Conservation (phyloP, 768 basidiomycete genomes). For the Coprinopsis sp. region DNA sequence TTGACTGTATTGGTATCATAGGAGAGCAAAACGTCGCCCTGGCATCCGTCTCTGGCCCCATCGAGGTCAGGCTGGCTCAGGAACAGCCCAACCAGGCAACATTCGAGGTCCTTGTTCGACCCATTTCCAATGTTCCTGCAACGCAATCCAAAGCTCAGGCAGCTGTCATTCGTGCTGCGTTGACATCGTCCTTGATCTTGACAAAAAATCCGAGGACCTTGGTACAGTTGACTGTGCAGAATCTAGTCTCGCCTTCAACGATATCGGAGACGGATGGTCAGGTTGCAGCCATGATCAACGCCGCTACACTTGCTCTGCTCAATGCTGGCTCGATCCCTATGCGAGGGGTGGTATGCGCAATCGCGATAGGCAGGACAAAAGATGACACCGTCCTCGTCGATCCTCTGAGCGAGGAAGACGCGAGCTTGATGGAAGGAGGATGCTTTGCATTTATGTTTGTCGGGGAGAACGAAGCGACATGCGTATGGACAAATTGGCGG, state of each 20-base stretch:
- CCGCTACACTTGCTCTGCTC: conserved; percentile 61
- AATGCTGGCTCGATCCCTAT: conserved; percentile 69
- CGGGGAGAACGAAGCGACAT: conserved; percentile 23
- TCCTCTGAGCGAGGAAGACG: conserved; percentile 45
- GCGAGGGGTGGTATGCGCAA: conserved; percentile 70
- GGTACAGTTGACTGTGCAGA: conserved; percentile 74
- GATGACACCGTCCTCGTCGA: conserved; percentile 42
- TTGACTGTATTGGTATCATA: conserved; percentile 16
- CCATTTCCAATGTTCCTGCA: conserved; percentile 63
- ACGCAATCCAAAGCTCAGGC: conserved; percentile 63
- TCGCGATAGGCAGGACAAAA: conserved; percentile 44
- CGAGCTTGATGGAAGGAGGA: conserved; percentile 39
- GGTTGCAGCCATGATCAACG: conserved; percentile 66
- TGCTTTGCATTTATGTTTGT: conserved; percentile 68
- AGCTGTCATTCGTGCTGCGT: conserved; percentile 46
- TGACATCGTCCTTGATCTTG: conserved; percentile 63
- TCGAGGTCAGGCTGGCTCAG: conserved; percentile 63
- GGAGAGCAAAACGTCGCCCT: conserved; percentile 40
- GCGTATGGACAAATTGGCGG: conserved; percentile 60
- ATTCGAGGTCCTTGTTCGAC: conserved; percentile 70
- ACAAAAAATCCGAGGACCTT: conserved; percentile 66
- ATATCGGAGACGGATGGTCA: conserved; percentile 36
- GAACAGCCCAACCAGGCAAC: conserved; percentile 72
- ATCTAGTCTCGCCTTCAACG: conserved; percentile 30
- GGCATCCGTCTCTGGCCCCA: conserved; percentile 76